Evolutionary conservation across 2,329 filamentous ascomycete genomes (phyloP).

Genomic region (Anisogramma anomala): DNA sequence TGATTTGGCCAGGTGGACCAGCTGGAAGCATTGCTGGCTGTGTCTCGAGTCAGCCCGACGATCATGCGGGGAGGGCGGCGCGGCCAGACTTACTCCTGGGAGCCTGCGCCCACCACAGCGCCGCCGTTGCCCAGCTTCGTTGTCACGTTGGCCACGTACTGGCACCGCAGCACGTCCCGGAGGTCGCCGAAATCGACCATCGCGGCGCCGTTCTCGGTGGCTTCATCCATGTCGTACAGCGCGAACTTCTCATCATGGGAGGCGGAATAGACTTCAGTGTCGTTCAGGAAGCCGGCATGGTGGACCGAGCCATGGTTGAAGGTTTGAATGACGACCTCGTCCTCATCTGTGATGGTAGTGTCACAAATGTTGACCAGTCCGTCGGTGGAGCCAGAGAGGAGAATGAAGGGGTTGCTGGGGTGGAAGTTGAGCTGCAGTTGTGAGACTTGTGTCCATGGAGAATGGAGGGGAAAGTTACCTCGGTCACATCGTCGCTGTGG

Average conservation of each 20-base stretch:
- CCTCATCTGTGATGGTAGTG: slow-evolving; percentile 57
- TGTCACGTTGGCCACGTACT: slow-evolving; percentile 61
- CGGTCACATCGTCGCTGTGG: slow-evolving; percentile 57
- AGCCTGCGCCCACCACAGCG: slow-evolving; percentile 52
- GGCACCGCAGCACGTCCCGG: slow-evolving; percentile 51
- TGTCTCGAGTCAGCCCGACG: background rate
- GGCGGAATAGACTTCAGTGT: slow-evolving; percentile 55
- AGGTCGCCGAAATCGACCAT: slow-evolving; percentile 56
- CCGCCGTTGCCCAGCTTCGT: slow-evolving; percentile 47
- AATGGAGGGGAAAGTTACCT: slow-evolving; percentile 25
- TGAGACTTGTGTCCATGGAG: background rate
- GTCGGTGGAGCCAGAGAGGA: slow-evolving; percentile 70
- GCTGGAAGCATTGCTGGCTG: slow-evolving; percentile 46
- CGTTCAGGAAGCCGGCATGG: slow-evolving; percentile 58
- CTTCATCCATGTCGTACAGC: slow-evolving; percentile 58
- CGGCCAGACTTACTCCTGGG: slow-evolving; percentile 46
- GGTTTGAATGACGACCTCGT: slow-evolving; percentile 66
- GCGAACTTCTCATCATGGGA: slow-evolving; percentile 71
- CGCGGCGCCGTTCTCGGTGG: slow-evolving; percentile 46
- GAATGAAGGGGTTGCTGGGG: slow-evolving; percentile 44
- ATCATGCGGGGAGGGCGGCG: slow-evolving; percentile 20
- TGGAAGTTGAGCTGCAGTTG: slow-evolving; percentile 46
- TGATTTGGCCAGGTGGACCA: slow-evolving; percentile 47
- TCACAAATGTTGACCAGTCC: slow-evolving; percentile 70
- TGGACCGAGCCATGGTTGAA: slow-evolving; percentile 71